These are phyloP conservation scores for Solanum hybrid DNA, from an alignment of 305 asterid genomes.

Conservation along the genomic window DNA sequence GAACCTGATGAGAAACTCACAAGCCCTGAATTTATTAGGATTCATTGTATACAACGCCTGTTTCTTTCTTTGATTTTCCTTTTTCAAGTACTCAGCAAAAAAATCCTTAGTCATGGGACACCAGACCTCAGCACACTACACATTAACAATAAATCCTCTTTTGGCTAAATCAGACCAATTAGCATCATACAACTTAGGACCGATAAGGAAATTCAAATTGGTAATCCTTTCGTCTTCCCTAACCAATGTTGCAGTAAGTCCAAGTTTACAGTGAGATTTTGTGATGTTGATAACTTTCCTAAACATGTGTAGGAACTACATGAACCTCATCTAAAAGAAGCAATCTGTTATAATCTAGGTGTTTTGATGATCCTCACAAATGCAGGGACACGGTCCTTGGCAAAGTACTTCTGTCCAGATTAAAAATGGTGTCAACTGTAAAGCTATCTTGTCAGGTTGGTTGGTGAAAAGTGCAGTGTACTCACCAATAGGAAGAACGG, in stretches of 20 bases:
- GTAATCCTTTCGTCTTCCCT: constrained; percentile 8
- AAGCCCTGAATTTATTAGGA: constrained; percentile 1
- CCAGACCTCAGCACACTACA: constrained; percentile 5
- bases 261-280: constrained; percentile 11
- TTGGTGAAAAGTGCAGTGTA: not conserved
- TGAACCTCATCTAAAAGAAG: constrained; percentile 7
- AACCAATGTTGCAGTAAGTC: constrained; percentile 4
- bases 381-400: not conserved
- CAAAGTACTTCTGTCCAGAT: not conserved
- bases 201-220: constrained; percentile 6
- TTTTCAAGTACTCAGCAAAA: constrained; percentile 1
- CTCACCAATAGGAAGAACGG: not conserved
- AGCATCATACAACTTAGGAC: constrained; percentile 10
- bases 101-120: constrained; percentile 6
- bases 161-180: not conserved
- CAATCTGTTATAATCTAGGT: not conserved
- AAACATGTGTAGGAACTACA: constrained; percentile 9
- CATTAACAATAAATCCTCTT: constrained; percentile 7
- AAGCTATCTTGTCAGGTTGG: not conserved
- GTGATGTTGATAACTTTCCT: constrained; percentile 4
- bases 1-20: constrained; percentile 1
- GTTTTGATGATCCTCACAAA: not conserved
- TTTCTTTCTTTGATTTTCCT: not conserved
- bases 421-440: not conserved
- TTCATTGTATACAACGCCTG: not conserved